Evolutionary conservation across 2,329 filamentous ascomycete genomes (phyloP).

Genomic region (Ustulina deusta): DNA sequence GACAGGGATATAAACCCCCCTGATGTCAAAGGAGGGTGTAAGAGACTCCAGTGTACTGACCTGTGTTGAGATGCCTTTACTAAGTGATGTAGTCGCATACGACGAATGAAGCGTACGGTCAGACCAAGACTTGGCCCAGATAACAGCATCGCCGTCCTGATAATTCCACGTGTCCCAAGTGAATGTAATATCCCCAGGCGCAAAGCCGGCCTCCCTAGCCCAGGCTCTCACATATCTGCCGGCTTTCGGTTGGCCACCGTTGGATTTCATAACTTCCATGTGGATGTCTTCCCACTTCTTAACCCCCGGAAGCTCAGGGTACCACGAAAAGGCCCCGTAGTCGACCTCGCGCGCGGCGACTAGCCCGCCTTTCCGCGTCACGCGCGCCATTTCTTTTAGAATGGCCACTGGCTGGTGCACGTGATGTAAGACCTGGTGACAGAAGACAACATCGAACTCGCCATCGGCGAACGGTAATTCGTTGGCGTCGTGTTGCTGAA

Average conservation of each 20-base stretch:
- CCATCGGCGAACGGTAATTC: slow-evolving; percentile 56
- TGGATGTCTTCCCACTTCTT: slow-evolving; percentile 34
- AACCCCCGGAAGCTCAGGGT: slow-evolving; percentile 31
- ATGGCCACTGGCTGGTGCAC: slow-evolving; percentile 62
- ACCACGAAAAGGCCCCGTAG: slow-evolving; percentile 35
- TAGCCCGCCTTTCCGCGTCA: slow-evolving; percentile 64
- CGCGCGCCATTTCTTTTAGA: slow-evolving; percentile 65
- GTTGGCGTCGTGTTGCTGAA: slow-evolving; percentile 44
- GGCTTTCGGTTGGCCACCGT: slow-evolving; percentile 31
- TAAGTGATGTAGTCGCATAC: slow-evolving; percentile 28
- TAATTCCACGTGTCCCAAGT: slow-evolving; percentile 39
- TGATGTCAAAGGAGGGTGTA: background rate
- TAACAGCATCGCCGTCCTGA: slow-evolving; percentile 29
- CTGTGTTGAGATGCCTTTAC: slow-evolving; percentile 25
- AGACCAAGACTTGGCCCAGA: slow-evolving; percentile 32
- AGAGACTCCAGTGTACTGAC: background rate
- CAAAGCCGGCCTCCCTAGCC: slow-evolving; percentile 34
- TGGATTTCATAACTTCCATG: slow-evolving; percentile 28
- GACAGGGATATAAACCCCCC: background rate
- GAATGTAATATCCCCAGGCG: slow-evolving; percentile 24
- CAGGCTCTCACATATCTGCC: slow-evolving; percentile 34
- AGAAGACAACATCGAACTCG: slow-evolving; percentile 70
- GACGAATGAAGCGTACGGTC: slow-evolving; percentile 30
- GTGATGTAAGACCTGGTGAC: slow-evolving; percentile 70
- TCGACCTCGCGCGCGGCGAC: slow-evolving; percentile 51